Percentiles rank a stretch among this genome's conserved stretches.
Evolutionary conservation across 1,284 basidiomycete species (phyloP).

Genomic region (Cryptococcus sp.): DNA sequence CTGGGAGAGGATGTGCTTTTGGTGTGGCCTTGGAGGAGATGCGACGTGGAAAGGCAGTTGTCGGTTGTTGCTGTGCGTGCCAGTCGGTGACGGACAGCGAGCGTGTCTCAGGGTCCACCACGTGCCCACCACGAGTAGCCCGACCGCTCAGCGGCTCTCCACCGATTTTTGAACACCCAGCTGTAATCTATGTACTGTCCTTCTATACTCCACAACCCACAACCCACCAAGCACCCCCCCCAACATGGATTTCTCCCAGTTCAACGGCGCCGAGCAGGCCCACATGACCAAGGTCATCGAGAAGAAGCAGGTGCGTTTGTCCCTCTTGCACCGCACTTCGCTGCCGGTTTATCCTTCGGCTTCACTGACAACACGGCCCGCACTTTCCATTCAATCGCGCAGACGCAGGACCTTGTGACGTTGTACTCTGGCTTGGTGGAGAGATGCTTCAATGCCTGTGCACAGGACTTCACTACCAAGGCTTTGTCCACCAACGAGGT

Average conservation of each 20-base stretch:
- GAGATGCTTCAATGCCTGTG: constrained; percentile 90
- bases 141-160: no score
- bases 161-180: no score
- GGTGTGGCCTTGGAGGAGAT: no score
- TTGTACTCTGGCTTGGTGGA: constrained; percentile 96
- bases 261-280: constrained; percentile 81
- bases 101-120: no score
- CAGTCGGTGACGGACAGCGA: background rate
- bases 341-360: background rate
- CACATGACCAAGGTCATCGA: constrained; percentile 85
- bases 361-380: background rate
- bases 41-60: no score
- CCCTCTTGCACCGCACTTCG: background rate
- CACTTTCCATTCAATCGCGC: background rate
- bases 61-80: background rate
- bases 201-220: background rate
- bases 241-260: constrained; percentile 77
- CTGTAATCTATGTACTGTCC: background rate
- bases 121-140: no score
- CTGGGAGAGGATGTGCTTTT: no score
- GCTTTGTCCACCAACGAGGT: constrained; percentile 92
- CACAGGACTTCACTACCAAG: constrained; percentile 95
- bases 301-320: constrained; percentile 75
- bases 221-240: background rate
- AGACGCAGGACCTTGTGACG: constrained; percentile 98